Evolutionary conservation across 2,329 filamentous ascomycete species (phyloP).

Genomic region (Pseudopithomyces chartarum): DNA sequence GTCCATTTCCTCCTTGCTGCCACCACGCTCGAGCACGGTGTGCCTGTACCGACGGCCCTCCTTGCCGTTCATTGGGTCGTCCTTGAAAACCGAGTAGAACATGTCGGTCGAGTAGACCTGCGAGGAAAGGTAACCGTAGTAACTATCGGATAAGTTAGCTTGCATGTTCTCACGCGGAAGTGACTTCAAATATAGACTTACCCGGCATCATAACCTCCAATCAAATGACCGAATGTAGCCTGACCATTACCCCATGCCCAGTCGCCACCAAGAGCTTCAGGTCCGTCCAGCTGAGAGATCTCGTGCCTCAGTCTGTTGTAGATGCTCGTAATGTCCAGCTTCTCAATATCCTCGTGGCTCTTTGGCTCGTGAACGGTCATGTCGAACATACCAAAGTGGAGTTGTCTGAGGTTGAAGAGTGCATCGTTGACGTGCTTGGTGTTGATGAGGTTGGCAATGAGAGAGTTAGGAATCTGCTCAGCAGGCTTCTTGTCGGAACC

Average conservation of each 20-base stretch:
- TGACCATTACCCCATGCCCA: slow-evolving; percentile 75
- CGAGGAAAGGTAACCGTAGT: slow-evolving; percentile 70
- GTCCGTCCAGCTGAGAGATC: slow-evolving; percentile 75
- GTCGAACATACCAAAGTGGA: slow-evolving; percentile 83
- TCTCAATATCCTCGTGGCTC: slow-evolving; percentile 70
- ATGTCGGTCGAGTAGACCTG: slow-evolving; percentile 85
- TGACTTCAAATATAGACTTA: slow-evolving; percentile 20
- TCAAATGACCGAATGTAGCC: slow-evolving; percentile 80
- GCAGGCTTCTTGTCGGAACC: slow-evolving; percentile 56
- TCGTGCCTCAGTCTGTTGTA: slow-evolving; percentile 77
- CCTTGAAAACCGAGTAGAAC: slow-evolving; percentile 81
- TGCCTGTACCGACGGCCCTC: slow-evolving; percentile 78
- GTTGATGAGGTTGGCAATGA: slow-evolving; percentile 74
- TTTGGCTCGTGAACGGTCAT: slow-evolving; percentile 78
- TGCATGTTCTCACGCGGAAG: neutral
- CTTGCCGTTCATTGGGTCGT: slow-evolving; percentile 75
- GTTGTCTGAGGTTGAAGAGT: slow-evolving; percentile 76
- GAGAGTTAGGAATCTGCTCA: slow-evolving; percentile 73
- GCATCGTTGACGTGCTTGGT: slow-evolving; percentile 84
- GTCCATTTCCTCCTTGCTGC: slow-evolving; percentile 79
- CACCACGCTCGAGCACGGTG: slow-evolving; percentile 77
- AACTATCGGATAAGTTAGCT: slow-evolving; percentile 45
- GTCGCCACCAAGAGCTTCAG: slow-evolving; percentile 64
- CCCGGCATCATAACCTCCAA: slow-evolving; percentile 83
- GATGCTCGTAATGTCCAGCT: slow-evolving; percentile 66